Percentiles rank a stretch among this genome's conserved stretches.
These are phyloP conservation scores for Coprinopsis marcescibilis DNA, from an alignment of 768 basidiomycete species.

Conservation along the genomic window DNA sequence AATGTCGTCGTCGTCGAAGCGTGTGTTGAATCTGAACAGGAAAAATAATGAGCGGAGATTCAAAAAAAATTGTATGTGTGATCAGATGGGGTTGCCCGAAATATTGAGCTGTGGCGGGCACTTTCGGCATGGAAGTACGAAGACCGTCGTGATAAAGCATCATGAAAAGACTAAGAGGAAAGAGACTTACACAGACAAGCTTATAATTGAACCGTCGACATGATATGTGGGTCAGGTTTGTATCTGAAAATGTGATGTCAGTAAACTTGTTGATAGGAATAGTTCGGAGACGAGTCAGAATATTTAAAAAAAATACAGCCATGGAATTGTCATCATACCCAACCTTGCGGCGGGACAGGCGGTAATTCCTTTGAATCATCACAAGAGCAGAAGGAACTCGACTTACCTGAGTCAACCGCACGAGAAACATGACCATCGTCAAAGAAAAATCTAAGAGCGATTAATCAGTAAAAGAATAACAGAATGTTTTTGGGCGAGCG, in stretches of 20 bases:
- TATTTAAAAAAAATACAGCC: conserved; percentile 77
- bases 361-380: conserved; percentile 84
- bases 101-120: conserved; percentile 89
- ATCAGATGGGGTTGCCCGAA: conserved; percentile 82
- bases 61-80: conserved; percentile 5
- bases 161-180: conserved; percentile 30
- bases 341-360: conserved; percentile 54
- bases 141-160: conserved; percentile 92
- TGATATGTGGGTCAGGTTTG: too few relatives aligned
- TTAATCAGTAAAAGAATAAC: background rate
- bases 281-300: conserved; percentile 38
- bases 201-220: background rate
- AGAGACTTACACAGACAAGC: conserved; percentile 24
- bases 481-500: background rate
- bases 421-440: background rate
- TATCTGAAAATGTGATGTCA: conserved; percentile 5
- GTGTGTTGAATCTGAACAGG: background rate
- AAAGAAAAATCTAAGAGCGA: conserved; percentile 9
- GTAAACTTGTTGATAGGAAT: background rate
- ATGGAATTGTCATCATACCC: conserved; percentile 70
- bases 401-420: conserved; percentile 5
- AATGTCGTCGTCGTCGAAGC: too few relatives aligned
- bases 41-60: background rate
- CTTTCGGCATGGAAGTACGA: conserved; percentile 82
- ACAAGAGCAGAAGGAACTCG: conserved; percentile 25